Conservation (phyloP, 345 rosid genomes). For the Crucihimalaya himalaica region DNA sequence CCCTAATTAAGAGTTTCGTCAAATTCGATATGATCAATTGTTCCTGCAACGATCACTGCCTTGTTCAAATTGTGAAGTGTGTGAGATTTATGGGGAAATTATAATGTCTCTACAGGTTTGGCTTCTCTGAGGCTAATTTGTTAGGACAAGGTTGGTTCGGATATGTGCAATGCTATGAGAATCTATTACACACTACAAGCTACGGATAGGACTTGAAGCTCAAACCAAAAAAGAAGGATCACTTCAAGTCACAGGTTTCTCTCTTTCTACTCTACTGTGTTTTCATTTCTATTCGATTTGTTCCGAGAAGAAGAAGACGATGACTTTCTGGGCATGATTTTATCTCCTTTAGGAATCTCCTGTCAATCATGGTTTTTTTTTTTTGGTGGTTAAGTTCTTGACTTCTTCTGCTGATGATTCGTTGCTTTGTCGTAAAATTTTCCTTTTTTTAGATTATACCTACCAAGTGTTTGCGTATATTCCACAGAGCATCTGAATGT, state of each 20-base stretch:
- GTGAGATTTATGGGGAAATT: background rate
- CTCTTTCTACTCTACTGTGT: background rate
- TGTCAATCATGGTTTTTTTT: background rate
- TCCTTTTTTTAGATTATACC: background rate
- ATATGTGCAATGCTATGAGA: too few relatives aligned
- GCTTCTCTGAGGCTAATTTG: too few relatives aligned
- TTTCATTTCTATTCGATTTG: background rate
- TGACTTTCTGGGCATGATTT: background rate
- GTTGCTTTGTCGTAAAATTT: conserved; percentile 28
- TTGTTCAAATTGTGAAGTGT: background rate
- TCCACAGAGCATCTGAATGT: conserved; percentile 26
- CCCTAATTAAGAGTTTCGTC: background rate
- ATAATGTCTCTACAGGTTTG: background rate
- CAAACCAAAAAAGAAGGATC: background rate
- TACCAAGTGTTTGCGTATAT: conserved; percentile 32
- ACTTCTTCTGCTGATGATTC: conserved; percentile 9
- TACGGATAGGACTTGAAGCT: background rate
- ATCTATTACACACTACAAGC: background rate
- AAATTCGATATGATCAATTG: too few relatives aligned
- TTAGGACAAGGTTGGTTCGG: too few relatives aligned
- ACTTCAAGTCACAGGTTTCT: conserved; percentile 32
- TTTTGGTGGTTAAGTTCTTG: background rate
- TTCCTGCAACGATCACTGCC: too few relatives aligned
- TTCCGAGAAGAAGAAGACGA: background rate
- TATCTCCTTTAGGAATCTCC: conserved; percentile 9